A percentile compares a stretch with the other conserved stretches of the same genome.
Conservation (phyloP, 2,329 filamentous ascomycete genomes). For the Alternaria brassicae region DNA sequence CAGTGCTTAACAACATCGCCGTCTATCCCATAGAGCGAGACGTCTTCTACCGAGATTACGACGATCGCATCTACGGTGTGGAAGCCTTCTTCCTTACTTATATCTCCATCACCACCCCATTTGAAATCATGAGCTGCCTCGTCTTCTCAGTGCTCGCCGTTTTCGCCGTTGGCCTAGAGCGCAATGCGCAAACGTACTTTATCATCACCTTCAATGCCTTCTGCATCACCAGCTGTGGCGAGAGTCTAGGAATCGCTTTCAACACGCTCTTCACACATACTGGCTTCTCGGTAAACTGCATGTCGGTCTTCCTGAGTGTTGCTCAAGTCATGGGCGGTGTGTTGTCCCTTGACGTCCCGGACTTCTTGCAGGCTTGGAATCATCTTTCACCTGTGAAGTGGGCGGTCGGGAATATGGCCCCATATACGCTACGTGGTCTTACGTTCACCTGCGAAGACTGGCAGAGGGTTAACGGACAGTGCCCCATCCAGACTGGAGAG, state of each 20-base stretch:
- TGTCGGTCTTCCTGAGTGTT: constrained; percentile 72
- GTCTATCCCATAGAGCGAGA: constrained; percentile 75
- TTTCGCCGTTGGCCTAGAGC: constrained; percentile 70
- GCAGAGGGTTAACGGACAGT: constrained; percentile 67
- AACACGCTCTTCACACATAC: constrained; percentile 78
- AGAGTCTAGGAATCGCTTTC: constrained; percentile 80
- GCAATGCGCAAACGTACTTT: constrained; percentile 70
- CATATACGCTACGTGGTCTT: constrained; percentile 68
- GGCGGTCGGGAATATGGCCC: constrained; percentile 69
- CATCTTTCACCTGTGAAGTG: constrained; percentile 77
- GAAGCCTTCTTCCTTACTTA: constrained; percentile 76
- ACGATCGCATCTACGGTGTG: constrained; percentile 74
- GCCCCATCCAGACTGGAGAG: constrained; percentile 70
- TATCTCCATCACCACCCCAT: constrained; percentile 73
- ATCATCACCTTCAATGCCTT: constrained; percentile 73
- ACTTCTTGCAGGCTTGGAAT: constrained; percentile 62
- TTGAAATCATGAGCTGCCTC: constrained; percentile 70
- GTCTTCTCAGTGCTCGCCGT: constrained; percentile 70
- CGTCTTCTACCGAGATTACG: constrained; percentile 79
- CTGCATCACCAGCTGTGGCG: constrained; percentile 75
- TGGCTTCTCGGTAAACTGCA: constrained; percentile 78
- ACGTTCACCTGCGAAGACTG: constrained; percentile 68
- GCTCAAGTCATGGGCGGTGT: constrained; percentile 68
- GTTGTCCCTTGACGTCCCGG: constrained; percentile 11
- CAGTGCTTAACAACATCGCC: constrained; percentile 76